Evolutionary conservation across 805 yeast genomes (phyloP), one percentile per base, ranked within the genome.

Genomic region (Sugiyamaella smithiae): DNA sequence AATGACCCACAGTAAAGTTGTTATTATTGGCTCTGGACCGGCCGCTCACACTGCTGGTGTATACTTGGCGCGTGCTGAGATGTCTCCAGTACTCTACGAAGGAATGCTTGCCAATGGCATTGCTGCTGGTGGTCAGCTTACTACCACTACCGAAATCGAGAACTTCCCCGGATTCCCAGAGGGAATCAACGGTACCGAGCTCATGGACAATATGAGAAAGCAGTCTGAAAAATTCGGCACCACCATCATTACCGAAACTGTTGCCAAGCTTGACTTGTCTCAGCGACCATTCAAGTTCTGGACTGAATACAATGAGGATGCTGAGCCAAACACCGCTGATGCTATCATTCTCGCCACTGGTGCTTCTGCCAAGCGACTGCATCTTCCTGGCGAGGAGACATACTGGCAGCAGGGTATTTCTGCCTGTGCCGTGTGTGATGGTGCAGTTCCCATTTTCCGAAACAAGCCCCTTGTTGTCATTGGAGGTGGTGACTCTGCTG

Each of bases 401-500:
- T 93, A 93, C 80, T 93, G 99, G 99, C 99, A 93, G 76, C 85
- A 85, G 68, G 99, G 99, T 70, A 93, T 93, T 59, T 87, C 96
- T 59, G 99, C 99, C 14, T 93, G 99, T 77, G 99, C 99, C 35
- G 99, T 93, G 54, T 93, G 99, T 74, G 99, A 93, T 68, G 99
- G 99, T 71, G 99, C 99, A 28, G 95, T 93, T 43, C 99, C 99
- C 61, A 90, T 93, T 61, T 93, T 93, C 77, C 87, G 98, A 78
- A 86, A 93, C 77, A 86, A 89, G 72, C 98, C 99, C 33, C 80
- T 93, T 67, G 98, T 97, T 22, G 99, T 93, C 50, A 76, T 93
- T 59, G 99, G 99, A 52, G 99, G 99, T 59, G 99, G 99, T 69
- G 99, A 93, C 72, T 89, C 97, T 58, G 99, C 99, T 16, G 95